Conservation (phyloP, 768 basidiomycete genomes). For the Leccinum pellstonianum region DNA sequence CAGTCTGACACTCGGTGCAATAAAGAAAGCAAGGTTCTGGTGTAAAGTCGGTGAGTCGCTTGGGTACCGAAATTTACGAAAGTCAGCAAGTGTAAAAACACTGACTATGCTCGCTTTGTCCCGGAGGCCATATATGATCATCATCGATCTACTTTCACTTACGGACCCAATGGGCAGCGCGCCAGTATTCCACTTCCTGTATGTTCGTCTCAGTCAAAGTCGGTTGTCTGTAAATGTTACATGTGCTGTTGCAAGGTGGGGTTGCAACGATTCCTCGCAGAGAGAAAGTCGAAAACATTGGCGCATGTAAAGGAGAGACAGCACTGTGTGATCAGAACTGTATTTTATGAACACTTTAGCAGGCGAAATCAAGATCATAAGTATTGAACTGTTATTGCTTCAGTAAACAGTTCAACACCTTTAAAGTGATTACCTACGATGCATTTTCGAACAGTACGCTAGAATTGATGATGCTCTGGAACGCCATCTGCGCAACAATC, state of each 20-base stretch:
- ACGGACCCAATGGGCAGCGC: no score
- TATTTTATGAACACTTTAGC: background rate
- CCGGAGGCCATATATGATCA: no score
- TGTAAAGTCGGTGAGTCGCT: no score
- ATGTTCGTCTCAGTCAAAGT: background rate
- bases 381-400: conserved; percentile 14
- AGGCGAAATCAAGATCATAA: background rate
- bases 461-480: conserved; percentile 20
- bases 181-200: background rate
- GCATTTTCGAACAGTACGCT: conserved; percentile 17
- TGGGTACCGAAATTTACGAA: no score
- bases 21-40: no score
- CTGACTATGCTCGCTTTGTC: no score
- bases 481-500: conserved; percentile 22
- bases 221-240: no score
- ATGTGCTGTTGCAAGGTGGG: no score
- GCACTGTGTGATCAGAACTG: background rate
- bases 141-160: conserved; percentile 41
- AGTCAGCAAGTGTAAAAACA: no score
- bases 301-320: background rate
- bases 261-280: background rate
- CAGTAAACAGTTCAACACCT: background rate
- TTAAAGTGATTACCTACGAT: conserved; percentile 11
- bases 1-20: no score
- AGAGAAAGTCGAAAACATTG: background rate